Evolutionary conservation across 805 yeast species (phyloP).

Genomic region (Yarrowia yakushimensis): DNA sequence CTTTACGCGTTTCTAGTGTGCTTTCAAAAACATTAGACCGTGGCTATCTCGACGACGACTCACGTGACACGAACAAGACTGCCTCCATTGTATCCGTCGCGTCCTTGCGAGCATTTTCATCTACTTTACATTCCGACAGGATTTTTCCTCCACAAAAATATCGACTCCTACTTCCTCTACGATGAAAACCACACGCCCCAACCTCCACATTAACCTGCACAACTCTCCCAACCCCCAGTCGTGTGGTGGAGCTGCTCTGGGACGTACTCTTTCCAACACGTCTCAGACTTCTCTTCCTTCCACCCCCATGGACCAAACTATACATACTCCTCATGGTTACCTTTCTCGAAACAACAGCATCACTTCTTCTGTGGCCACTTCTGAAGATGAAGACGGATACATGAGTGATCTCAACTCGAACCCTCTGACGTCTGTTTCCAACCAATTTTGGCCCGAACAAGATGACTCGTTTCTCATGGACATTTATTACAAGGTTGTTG

Average conservation of each 20-base stretch:
- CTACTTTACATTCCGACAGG: background rate
- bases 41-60: background rate
- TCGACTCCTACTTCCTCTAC: background rate
- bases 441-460: constrained; percentile 34
- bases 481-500: constrained; percentile 48
- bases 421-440: constrained; percentile 8
- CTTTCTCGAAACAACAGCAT: constrained; percentile 12
- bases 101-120: background rate
- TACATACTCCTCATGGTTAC: constrained; percentile 18
- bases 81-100: background rate
- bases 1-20: too few relatives aligned
- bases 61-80: background rate
- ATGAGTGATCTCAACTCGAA: constrained; percentile 7
- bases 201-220: constrained; percentile 14
- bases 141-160: background rate
- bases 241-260: constrained; percentile 18
- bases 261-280: constrained; percentile 4
- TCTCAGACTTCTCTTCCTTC: constrained; percentile 13
- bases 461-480: constrained; percentile 46
- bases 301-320: constrained; percentile 23
- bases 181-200: constrained; percentile 18
- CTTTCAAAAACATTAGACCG: too few relatives aligned
- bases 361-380: background rate
- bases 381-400: constrained; percentile 21
- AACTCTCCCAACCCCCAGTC: constrained; percentile 6